Percentiles rank a stretch among this genome's conserved stretches.
These are phyloP conservation scores for Porogramme epimiltina DNA, from an alignment of 1,284 basidiomycete species.

Conservation along the genomic window DNA sequence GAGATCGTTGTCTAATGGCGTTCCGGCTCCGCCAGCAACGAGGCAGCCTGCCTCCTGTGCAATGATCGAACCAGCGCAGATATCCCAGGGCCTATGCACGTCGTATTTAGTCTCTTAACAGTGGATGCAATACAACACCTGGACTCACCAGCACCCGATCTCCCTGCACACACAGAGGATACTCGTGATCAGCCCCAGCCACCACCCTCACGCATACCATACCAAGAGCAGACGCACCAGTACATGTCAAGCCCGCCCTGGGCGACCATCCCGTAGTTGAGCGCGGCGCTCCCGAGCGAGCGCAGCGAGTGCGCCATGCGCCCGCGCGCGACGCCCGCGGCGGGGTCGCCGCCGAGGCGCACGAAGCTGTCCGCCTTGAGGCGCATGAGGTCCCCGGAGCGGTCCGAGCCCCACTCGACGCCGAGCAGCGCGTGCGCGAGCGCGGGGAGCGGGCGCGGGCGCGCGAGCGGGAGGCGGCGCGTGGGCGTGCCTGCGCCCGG, in stretches of 20 bases:
- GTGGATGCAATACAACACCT: background rate
- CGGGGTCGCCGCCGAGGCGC: slow-evolving; percentile 77
- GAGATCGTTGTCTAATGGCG: slow-evolving; percentile 51
- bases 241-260: slow-evolving; percentile 84
- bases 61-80: slow-evolving; percentile 92
- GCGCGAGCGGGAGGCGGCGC: slow-evolving; percentile 71
- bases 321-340: slow-evolving; percentile 65
- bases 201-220: background rate
- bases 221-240: slow-evolving; percentile 52
- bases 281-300: slow-evolving; percentile 82
- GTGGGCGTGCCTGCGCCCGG: slow-evolving; percentile 30
- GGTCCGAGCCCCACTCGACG: slow-evolving; percentile 92
- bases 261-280: slow-evolving; percentile 84
- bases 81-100: slow-evolving; percentile 78
- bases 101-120: no score
- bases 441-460: slow-evolving; percentile 69
- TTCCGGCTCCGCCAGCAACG: slow-evolving; percentile 68
- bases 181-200: background rate
- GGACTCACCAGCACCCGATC: slow-evolving; percentile 80
- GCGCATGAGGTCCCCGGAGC: slow-evolving; percentile 56
- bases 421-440: slow-evolving; percentile 83
- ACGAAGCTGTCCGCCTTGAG: slow-evolving; percentile 76
- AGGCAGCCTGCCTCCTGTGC: slow-evolving; percentile 87
- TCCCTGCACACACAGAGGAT: slow-evolving; percentile 66
- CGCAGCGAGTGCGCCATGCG: slow-evolving; percentile 89